A percentile compares a stretch with the other conserved stretches of the same genome.
Evolutionary conservation across 768 basidiomycete genomes (phyloP).

Genomic region (Phallus indusiatus): DNA sequence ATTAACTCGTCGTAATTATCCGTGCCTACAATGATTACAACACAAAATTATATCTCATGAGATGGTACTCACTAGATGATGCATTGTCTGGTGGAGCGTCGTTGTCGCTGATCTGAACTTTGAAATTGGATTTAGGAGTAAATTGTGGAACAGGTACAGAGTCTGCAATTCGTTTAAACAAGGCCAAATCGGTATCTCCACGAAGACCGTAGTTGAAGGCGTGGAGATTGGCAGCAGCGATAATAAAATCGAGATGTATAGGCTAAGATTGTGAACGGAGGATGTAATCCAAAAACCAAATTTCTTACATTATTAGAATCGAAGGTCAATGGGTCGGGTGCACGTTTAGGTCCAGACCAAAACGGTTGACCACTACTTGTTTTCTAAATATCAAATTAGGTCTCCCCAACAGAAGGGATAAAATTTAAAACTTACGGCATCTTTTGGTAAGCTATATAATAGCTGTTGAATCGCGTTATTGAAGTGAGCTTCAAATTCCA

Average conservation of each 20-base stretch:
- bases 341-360: conserved; percentile 98
- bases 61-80: conserved; percentile 18
- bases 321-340: conserved; percentile 84
- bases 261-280: conserved; percentile 38
- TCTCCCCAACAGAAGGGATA: background rate
- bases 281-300: conserved; percentile 2
- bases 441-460: conserved; percentile 89
- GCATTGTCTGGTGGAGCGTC: conserved; percentile 64
- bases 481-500: conserved; percentile 92
- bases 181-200: conserved; percentile 68
- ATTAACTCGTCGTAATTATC: conserved; percentile 48
- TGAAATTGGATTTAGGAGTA: conserved; percentile 84
- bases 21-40: conserved; percentile 23
- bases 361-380: conserved; percentile 93
- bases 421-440: conserved; percentile 35
- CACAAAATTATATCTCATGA: conserved; percentile 10
- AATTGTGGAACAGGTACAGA: conserved; percentile 85
- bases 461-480: conserved; percentile 90
- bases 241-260: conserved; percentile 78
- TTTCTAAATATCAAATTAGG: conserved; percentile 17
- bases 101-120: conserved; percentile 87
- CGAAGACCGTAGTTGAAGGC: conserved; percentile 97
- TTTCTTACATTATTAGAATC: conserved; percentile 74
- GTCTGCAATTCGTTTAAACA: conserved; percentile 81
- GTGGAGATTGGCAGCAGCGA: conserved; percentile 91